phyloP scores from a whole-genome alignment of 805 yeast species.

The Yamadazyma kitorensis region DNA sequence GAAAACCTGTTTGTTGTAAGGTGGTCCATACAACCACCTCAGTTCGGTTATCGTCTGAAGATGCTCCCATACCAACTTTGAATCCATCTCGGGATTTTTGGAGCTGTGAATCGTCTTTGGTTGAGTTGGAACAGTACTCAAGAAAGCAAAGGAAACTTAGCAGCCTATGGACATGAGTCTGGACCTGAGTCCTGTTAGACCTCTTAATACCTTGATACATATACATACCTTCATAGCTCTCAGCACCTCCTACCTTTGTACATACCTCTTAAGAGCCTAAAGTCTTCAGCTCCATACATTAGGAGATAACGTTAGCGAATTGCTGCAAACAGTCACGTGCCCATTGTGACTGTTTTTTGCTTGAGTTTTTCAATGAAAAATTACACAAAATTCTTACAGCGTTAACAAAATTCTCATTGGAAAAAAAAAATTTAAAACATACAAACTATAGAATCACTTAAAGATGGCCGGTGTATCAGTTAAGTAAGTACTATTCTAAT shows the following conservation, averaged over 20 bases:
- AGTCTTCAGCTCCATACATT: neutral
- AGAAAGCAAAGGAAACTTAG: conserved; percentile 16
- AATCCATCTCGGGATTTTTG: conserved; percentile 18
- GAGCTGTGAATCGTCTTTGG: conserved; percentile 23
- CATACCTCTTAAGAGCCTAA: neutral
- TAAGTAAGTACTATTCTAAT: conserved; percentile 88
- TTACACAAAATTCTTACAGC: conserved; percentile 8
- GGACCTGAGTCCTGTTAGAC: no score
- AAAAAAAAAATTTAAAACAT: conserved; percentile 13
- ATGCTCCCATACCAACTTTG: neutral
- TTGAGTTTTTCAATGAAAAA: conserved; percentile 4
- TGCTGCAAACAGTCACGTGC: conserved; percentile 19
- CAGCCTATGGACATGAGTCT: conserved; percentile 23
- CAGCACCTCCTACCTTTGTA: neutral
- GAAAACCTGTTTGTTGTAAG: conserved; percentile 12
- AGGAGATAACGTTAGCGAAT: neutral
- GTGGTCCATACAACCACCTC: conserved; percentile 4
- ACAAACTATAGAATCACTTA: conserved; percentile 21
- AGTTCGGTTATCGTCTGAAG: neutral
- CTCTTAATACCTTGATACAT: no score
- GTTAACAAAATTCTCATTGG: conserved; percentile 13
- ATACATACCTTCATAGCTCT: no score
- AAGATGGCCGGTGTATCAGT: conserved; percentile 98
- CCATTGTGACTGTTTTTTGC: conserved; percentile 25
- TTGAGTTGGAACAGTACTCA: conserved; percentile 30